A percentile compares a stretch with the other conserved stretches of the same genome.
Evolutionary conservation across 768 basidiomycete genomes (phyloP).

Genomic region (Fomitopsis serialis): DNA sequence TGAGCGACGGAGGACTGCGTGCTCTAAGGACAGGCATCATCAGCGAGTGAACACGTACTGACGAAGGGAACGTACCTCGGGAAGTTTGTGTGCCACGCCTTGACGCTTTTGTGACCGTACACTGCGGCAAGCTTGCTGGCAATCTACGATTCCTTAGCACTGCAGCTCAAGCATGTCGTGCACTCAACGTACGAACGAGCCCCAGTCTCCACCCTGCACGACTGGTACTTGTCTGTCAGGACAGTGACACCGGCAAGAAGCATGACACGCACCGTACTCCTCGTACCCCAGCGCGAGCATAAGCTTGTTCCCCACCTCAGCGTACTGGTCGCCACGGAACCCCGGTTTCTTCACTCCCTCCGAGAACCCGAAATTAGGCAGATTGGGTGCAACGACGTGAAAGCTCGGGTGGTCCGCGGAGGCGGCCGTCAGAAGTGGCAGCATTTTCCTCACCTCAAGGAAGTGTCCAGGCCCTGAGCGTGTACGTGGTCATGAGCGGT

Average conservation of each 20-base stretch:
- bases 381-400: conserved; percentile 52
- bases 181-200: conserved; percentile 19
- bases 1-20: conserved; percentile 23
- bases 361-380: conserved; percentile 61
- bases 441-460: conserved; percentile 48
- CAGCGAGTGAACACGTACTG: not conserved
- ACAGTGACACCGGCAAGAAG: not conserved
- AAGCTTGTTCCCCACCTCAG: conserved; percentile 37
- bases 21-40: conserved; percentile 21
- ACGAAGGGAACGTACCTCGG: conserved; percentile 29
- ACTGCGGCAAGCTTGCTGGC: conserved; percentile 25
- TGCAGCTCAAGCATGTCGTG: not conserved
- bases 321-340: conserved; percentile 44
- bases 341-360: conserved; percentile 47
- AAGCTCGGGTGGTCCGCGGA: conserved; percentile 44
- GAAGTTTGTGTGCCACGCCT: conserved; percentile 50
- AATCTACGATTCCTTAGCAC: conserved; percentile 22
- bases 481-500: not conserved
- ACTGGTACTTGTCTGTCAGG: conserved; percentile 17
- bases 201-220: conserved; percentile 47
- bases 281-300: conserved; percentile 23
- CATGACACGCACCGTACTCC: conserved; percentile 13
- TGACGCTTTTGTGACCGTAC: conserved; percentile 38
- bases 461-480: conserved; percentile 57
- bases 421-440: conserved; percentile 42